Percentiles rank a stretch among this genome's conserved stretches.
These are phyloP conservation scores for Penicillium parvum DNA, from an alignment of 495 filamentous ascomycete species.

Conservation along the genomic window DNA sequence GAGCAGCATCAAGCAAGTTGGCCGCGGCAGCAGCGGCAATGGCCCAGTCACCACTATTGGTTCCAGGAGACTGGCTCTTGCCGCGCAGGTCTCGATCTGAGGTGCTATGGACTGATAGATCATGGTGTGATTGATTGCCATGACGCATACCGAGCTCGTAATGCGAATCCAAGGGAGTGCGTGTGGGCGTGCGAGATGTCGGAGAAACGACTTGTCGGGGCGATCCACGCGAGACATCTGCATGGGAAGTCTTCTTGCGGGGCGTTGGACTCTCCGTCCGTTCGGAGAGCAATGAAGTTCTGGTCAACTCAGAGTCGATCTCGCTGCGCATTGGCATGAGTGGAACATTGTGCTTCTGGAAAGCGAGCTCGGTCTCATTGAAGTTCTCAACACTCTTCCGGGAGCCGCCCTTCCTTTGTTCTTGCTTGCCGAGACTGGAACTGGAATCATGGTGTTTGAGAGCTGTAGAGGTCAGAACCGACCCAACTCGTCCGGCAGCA, in stretches of 20 bases:
- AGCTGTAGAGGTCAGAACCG: slow-evolving; percentile 58
- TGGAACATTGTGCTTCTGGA: slow-evolving; percentile 58
- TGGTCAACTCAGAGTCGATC: slow-evolving; percentile 78
- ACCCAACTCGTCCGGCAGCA: slow-evolving; percentile 50
- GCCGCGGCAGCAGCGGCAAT: slow-evolving; percentile 46
- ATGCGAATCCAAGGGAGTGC: slow-evolving; percentile 46
- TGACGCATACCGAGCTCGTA: slow-evolving; percentile 52
- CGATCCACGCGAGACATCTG: slow-evolving; percentile 54
- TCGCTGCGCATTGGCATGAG: slow-evolving; percentile 85
- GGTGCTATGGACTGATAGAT: slow-evolving; percentile 47
- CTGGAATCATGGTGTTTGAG: slow-evolving; percentile 62
- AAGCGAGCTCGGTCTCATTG: slow-evolving; percentile 57
- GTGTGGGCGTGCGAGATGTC: slow-evolving; percentile 48
- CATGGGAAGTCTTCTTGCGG: slow-evolving; percentile 31
- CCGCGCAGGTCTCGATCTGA: slow-evolving; percentile 48
- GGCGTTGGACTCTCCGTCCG: slow-evolving; percentile 58
- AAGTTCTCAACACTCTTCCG: slow-evolving; percentile 52
- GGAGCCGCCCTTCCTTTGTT: slow-evolving; percentile 41
- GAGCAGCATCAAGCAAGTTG: slow-evolving; percentile 36
- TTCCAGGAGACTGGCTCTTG: slow-evolving; percentile 38
- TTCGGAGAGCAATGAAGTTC: slow-evolving; percentile 83
- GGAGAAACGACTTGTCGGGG: slow-evolving; percentile 50
- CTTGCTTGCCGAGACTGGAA: slow-evolving; percentile 51
- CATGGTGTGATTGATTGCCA: slow-evolving; percentile 54
- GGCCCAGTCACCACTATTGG: slow-evolving; percentile 43